Evolutionary conservation across 1,284 basidiomycete species (phyloP), one percentile per base, ranked within the genome.

Genomic region (Malassezia vespertilionis): DNA sequence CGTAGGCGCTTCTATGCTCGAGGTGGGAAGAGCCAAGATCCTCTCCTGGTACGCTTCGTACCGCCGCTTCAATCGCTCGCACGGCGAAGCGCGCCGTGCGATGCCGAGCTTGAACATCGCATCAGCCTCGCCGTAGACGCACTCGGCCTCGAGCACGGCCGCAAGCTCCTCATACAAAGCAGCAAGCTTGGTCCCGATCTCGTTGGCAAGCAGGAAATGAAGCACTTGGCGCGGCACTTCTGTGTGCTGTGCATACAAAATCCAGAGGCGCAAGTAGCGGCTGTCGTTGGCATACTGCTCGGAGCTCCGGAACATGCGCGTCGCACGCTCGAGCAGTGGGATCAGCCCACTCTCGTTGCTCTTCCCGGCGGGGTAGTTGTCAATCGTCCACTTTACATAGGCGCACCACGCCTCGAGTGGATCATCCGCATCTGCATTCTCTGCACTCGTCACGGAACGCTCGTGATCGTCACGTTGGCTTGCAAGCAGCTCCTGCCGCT

Each of bases 231-330:
- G 52, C 4, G 65, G 63, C 18, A 54, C 57, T 21, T 70, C 67
- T 18, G 63, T 62, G 33, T 67, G 60, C 23, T 64, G 46, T 1
- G 67, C 66, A 67, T 88, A 88, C 51, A 82, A 75, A 14, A 81
- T 79, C 89, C 89, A 93, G 24, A 91, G 72, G 69, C 83, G 84
- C 38, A 95, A 77, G 71, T 95, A 93, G 31, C 90, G 78, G 44
- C 84, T 73, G 74, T 96, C 90, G 54, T 82, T 81, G 61, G 80
- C 80, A 73, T 91, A 96, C 22, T 81, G 75, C 26, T 78, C 75
- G 61, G 90, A 86, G 21, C 80, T 77, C 51, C 83, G 79, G 69
- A 95, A 91, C 41, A 80, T 78, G 18, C 82, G 75, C 0, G 83
- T 85, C 0, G 81, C 79, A 54, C 81, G 78, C 58, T 88, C 84